Base-by-base conservation (phyloP, 2,329 filamentous ascomycete genomes). In the Fusarium albosuccineum region DNA sequence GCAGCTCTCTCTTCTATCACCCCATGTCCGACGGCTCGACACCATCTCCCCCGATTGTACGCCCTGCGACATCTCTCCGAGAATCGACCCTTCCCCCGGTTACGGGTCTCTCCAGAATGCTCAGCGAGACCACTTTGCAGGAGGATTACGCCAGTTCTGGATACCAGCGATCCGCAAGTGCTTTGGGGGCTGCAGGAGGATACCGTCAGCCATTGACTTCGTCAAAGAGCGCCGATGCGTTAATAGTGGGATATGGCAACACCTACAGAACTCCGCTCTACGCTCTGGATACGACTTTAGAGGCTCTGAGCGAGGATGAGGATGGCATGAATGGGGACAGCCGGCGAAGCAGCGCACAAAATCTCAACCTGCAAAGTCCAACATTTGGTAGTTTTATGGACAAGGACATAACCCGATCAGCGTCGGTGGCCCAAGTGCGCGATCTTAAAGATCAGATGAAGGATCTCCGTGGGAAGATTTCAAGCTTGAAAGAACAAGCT, bases 401-500 rank as follows among this genome's bases (percentile, higher is more conserved):
- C 9, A 80, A 82, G 42, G 84, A 83, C 1, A 78, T 91, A 9
- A 86, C 86, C 27, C 86, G 92, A 16, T 90, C 92, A 3, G 84
- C 89, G 13, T 95, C 93, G 1, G 89, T 89, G n/a, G 85, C 90
- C 13, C 90, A 92, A 73, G 88, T 92, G 74, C 88, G 90, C 9
- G 86, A 87, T 52, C 82, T 97, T 42, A 92, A 93, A 62, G 91
- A 93, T 68, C 93, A 97, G 76, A 92, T 97, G 87, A 89, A 91
- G 57, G 93, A 92, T 54, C 83, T 97, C 46, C 94, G 94, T 74
- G 92, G 92, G 62, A 93, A 93, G 73, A 94, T 97, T 36, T 94
- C 93, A 2, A 91, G 84, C 14, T 79, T 97, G 41, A 91, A 92
- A 70, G 89, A 94, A 65, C 90, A 93, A 71, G 91, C 92, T 0